phyloP scores from a whole-genome alignment of 208 protist species.

The Sergeia podlipaevii region DNA sequence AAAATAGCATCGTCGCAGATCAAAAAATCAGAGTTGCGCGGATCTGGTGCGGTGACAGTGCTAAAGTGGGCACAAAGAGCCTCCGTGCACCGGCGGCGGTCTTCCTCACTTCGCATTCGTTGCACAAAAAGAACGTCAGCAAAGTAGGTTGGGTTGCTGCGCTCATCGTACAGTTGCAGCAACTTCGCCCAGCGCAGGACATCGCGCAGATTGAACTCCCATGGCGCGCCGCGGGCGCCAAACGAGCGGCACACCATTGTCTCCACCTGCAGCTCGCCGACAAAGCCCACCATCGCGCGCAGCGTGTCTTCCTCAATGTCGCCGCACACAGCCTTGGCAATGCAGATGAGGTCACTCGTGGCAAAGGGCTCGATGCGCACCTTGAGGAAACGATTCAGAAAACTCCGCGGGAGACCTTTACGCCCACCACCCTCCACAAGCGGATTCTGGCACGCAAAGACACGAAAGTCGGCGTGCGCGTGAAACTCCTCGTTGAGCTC shows the following conservation, averaged over 20 bases:
- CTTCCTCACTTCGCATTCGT: slow-evolving; percentile 82
- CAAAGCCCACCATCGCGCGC: slow-evolving; percentile 94
- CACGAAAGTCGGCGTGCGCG: slow-evolving; percentile 90
- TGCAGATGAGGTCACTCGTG: slow-evolving; percentile 83
- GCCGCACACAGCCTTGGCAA: slow-evolving; percentile 75
- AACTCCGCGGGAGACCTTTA: slow-evolving; percentile 99
- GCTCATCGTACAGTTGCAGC: slow-evolving; percentile 53
- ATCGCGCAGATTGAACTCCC: slow-evolving; percentile 99
- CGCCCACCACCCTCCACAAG: slow-evolving; percentile 97
- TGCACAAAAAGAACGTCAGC: slow-evolving; percentile 84
- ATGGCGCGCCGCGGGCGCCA: slow-evolving; percentile 93
- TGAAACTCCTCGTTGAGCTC: slow-evolving; percentile 88
- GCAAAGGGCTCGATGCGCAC: slow-evolving; percentile 93
- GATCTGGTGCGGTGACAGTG: slow-evolving; percentile 11
- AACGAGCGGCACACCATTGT: slow-evolving; percentile 88
- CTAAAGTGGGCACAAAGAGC: slow-evolving; percentile 53
- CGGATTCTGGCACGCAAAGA: slow-evolving; percentile 99
- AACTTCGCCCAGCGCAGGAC: slow-evolving; percentile 98
- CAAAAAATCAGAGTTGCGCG: slow-evolving; percentile 61
- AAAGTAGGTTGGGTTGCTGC: slow-evolving; percentile 46
- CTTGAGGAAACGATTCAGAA: slow-evolving; percentile 99
- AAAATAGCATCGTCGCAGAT: slow-evolving; percentile 55
- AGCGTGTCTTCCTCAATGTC: slow-evolving; percentile 68
- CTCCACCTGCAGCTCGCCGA: slow-evolving; percentile 82
- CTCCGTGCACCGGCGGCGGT: slow-evolving; percentile 32